phyloP scores from a whole-genome alignment of 352 stramenopile genomes.

The Globisporangium radiosum region DNA sequence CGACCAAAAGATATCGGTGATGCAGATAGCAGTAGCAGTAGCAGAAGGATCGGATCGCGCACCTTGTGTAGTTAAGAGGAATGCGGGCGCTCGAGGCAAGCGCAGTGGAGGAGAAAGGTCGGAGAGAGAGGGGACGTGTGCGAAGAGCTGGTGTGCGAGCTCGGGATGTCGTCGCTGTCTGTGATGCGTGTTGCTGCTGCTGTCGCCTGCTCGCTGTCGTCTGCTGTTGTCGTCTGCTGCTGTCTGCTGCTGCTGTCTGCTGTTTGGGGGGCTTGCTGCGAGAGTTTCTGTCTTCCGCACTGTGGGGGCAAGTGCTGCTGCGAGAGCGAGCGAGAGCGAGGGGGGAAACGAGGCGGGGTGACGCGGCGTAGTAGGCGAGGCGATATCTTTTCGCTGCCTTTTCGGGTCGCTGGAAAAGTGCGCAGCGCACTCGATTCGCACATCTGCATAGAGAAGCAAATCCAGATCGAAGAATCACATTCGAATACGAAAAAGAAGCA shows the following conservation, averaged over 20 bases:
- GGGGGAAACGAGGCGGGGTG: too few species aligned
- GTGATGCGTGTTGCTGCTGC: background rate
- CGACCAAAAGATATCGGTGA: background rate
- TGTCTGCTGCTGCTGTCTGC: background rate
- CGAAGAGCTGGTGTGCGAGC: background rate
- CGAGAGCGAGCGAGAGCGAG: background rate
- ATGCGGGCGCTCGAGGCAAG: background rate
- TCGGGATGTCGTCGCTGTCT: background rate
- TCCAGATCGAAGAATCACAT: too few species aligned
- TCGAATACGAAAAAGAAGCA: constrained; percentile 2
- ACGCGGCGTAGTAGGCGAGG: background rate
- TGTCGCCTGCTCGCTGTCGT: constrained; percentile 1
- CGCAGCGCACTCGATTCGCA: background rate
- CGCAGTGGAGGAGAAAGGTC: background rate
- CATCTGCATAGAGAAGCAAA: too few species aligned
- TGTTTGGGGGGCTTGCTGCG: background rate
- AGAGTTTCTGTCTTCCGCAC: constrained; percentile 1
- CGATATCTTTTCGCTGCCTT: background rate
- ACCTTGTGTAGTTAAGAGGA: constrained; percentile 1
- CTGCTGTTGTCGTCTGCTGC: background rate
- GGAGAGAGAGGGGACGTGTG: constrained; percentile 2
- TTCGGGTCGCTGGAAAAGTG: background rate
- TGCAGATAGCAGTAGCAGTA: background rate
- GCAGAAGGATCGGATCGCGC: background rate
- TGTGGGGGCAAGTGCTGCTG: too few species aligned